These are phyloP conservation scores for Sedum album DNA, from an alignment of 164 flowering plant genomes.

Conservation along the genomic window DNA sequence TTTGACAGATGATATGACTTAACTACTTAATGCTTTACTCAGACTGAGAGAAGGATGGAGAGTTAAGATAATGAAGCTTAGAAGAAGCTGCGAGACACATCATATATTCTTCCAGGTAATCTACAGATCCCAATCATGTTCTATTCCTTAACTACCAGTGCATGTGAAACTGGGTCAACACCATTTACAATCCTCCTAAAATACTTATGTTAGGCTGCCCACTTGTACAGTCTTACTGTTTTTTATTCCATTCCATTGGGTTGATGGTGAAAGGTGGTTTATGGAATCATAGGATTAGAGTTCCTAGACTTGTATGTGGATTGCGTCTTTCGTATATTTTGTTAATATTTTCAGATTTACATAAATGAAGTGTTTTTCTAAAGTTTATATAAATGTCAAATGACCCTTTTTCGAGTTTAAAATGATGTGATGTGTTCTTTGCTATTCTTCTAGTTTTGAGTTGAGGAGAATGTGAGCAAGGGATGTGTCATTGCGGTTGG, in stretches of 20 bases:
- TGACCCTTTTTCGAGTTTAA: neutral
- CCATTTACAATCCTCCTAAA: slow-evolving; percentile 22
- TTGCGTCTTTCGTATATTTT: neutral
- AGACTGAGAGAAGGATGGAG: neutral
- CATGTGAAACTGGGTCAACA: neutral
- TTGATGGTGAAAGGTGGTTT: neutral
- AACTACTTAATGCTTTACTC: neutral
- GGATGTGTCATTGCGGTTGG: neutral
- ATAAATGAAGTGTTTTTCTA: too few species aligned
- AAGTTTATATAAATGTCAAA: too few species aligned
- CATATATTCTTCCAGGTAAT: neutral
- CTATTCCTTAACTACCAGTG: neutral
- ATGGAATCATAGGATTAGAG: neutral
- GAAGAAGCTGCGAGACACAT: neutral
- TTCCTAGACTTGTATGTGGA: neutral
- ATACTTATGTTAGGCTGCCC: slow-evolving; percentile 17
- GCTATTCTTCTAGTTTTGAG: neutral
- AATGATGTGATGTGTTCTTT: neutral
- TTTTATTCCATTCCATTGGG: neutral
- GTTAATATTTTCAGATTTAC: too few species aligned
- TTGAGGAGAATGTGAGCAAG: neutral
- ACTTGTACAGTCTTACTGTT: slow-evolving; percentile 9
- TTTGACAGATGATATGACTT: neutral
- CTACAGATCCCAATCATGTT: neutral
- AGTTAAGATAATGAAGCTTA: neutral